A percentile compares a stretch with the other conserved stretches of the same genome.
phyloP scores from a whole-genome alignment of 176 grass and related monocot species.

The Musa beccarii region DNA sequence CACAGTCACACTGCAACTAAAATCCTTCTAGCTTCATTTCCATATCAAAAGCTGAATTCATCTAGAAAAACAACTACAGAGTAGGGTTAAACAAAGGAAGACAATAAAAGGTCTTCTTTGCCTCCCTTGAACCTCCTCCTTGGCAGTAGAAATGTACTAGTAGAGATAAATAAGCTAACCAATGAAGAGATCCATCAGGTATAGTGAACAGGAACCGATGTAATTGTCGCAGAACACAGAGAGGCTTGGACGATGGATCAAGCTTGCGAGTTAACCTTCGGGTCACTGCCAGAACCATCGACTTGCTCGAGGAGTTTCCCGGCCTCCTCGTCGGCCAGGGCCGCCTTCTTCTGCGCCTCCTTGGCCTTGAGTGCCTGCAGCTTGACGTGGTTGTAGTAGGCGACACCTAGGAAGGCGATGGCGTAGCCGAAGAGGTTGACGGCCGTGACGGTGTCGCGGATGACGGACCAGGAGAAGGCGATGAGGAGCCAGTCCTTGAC shows the following conservation, averaged over 20 bases:
- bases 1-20: not conserved
- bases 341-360: constrained; percentile 68
- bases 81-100: not conserved
- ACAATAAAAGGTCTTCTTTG: not conserved
- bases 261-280: constrained; percentile 64
- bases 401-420: constrained; percentile 79
- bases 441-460: constrained; percentile 72
- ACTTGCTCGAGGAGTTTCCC: constrained; percentile 63
- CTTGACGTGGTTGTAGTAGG: constrained; percentile 89
- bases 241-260: constrained; percentile 7
- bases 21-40: not conserved
- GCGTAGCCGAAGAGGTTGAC: constrained; percentile 89
- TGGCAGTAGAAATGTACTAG: not conserved
- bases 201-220: not conserved
- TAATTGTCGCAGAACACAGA: not conserved
- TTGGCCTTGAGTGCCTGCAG: constrained; percentile 82
- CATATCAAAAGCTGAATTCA: not conserved
- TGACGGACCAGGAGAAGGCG: constrained; percentile 94
- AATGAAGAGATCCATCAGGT: constrained; percentile 4
- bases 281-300: constrained; percentile 29
- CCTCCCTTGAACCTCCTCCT: not conserved
- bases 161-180: not conserved
- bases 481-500: constrained; percentile 97
- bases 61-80: not conserved
- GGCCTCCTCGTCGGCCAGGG: constrained; percentile 59